Percentiles rank a stretch among this genome's conserved stretches.
These are phyloP conservation scores for Pontederia crassipes DNA, from an alignment of 176 grass and related monocot species.

Conservation along the genomic window DNA sequence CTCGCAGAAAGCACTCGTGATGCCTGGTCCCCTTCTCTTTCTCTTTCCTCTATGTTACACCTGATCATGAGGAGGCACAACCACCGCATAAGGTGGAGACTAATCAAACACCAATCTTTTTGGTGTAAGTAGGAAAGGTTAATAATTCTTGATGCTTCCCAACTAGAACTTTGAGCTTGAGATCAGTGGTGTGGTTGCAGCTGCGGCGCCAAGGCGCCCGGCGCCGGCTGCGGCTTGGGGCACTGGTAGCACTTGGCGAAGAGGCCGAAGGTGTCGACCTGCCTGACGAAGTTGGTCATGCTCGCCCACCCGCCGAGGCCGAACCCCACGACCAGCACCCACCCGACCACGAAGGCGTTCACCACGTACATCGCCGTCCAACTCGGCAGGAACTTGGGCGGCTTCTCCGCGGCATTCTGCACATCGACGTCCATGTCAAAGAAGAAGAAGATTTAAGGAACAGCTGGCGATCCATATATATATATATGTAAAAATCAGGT, in stretches of 20 bases:
- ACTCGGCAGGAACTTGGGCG: conserved; percentile 57
- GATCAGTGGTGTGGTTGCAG: conserved; percentile 25
- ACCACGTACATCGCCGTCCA: conserved; percentile 71
- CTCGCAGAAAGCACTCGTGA: no score
- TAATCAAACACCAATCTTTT: not conserved
- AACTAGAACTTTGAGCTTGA: no score
- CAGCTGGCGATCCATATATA: not conserved
- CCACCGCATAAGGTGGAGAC: no score
- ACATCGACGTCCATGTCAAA: not conserved
- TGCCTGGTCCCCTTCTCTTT: no score
- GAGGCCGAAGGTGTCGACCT: conserved; percentile 81
- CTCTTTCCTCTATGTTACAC: no score
- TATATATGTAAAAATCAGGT: not conserved
- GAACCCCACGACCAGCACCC: conserved; percentile 81
- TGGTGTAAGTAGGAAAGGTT: not conserved
- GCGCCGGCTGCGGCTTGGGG: conserved; percentile 32
- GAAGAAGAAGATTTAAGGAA: not conserved
- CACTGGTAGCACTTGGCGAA: conserved; percentile 93
- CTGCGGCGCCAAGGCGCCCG: conserved; percentile 14
- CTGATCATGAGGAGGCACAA: no score
- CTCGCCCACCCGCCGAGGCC: conserved; percentile 81
- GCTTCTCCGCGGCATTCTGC: conserved; percentile 81
- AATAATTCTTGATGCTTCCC: not conserved
- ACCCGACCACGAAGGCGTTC: conserved; percentile 69
- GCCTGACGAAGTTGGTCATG: conserved; percentile 61